These are phyloP conservation scores for Microstegium vimineum DNA, from an alignment of 176 grass and related monocot genomes.

Conservation along the genomic window DNA sequence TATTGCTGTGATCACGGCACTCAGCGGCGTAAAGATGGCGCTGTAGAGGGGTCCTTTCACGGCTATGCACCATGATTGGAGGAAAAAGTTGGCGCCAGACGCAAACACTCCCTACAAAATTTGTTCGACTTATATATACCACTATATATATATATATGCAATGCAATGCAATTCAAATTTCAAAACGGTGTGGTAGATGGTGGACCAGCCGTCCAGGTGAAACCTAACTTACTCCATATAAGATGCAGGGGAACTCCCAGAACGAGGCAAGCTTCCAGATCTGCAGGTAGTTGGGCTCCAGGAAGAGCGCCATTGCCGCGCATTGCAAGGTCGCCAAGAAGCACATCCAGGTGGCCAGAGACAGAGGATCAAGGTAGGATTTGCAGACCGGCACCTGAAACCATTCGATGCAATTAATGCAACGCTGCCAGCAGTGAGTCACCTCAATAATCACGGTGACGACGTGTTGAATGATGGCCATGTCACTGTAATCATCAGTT, in stretches of 20 bases:
- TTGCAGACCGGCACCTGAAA: constrained; percentile 52
- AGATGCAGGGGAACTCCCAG: constrained; percentile 53
- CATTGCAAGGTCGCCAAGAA: constrained; percentile 61
- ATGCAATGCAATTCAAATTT: not conserved
- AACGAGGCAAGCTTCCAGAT: constrained; percentile 54
- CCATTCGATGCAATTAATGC: not conserved
- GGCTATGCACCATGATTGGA: constrained; percentile 69
- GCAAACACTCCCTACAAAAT: constrained; percentile 58
- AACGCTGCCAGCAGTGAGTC: not conserved
- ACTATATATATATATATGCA: too few relatives aligned
- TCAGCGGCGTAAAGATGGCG: constrained; percentile 59
- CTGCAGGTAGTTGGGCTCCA: constrained; percentile 32
- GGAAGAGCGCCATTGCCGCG: constrained; percentile 36
- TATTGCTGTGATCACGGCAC: constrained; percentile 46
- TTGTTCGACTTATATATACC: not conserved
- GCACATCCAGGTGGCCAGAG: constrained; percentile 67
- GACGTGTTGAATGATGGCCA: not conserved
- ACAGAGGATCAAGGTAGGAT: constrained; percentile 50
- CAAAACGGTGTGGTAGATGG: not conserved
- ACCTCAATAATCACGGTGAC: not conserved
- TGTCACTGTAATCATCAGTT: not conserved
- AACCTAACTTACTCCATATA: constrained; percentile 58
- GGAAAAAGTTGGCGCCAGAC: constrained; percentile 52
- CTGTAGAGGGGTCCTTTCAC: constrained; percentile 60
- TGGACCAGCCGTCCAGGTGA: not conserved